phyloP scores from a whole-genome alignment of 495 filamentous ascomycete genomes.

The Sphaerosporella brunnea region DNA sequence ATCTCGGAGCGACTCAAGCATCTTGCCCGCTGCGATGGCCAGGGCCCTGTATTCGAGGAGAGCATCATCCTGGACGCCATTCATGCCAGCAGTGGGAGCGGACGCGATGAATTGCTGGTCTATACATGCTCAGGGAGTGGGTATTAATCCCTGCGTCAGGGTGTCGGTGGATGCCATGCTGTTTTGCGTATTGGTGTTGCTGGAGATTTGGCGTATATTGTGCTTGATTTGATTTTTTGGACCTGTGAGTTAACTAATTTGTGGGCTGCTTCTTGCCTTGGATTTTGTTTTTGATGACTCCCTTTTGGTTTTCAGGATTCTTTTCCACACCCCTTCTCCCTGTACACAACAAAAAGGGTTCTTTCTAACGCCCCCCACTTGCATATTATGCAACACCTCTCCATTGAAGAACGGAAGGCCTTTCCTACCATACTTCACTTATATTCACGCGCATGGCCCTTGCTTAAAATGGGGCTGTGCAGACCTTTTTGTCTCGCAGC shows the following conservation, averaged over 20 bases:
- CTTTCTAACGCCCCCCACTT: neutral
- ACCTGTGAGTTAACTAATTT: neutral
- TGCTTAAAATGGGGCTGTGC: too few species aligned
- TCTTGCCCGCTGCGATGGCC: constrained; percentile 71
- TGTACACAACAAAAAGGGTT: neutral
- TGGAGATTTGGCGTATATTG: neutral
- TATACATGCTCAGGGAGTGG: too few species aligned
- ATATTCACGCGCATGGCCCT: too few species aligned
- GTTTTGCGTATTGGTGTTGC: too few species aligned
- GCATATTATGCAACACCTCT: too few species aligned
- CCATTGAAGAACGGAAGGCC: too few species aligned
- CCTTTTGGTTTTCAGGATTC: too few species aligned
- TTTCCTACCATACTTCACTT: too few species aligned
- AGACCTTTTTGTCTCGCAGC: too few species aligned
- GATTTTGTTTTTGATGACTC: neutral
- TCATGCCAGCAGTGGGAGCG: constrained; percentile 44
- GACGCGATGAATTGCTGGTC: constrained; percentile 47
- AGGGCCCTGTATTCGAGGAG: constrained; percentile 80
- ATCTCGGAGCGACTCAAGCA: constrained; percentile 59
- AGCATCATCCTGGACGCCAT: constrained; percentile 54
- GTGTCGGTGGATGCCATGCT: too few species aligned
- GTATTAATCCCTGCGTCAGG: too few species aligned
- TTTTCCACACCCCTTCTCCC: neutral
- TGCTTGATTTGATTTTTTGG: neutral
- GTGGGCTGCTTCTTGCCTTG: neutral